Base-by-base conservation (phyloP, 768 basidiomycete genomes). In the Phlebiopsis flavidoalba region DNA sequence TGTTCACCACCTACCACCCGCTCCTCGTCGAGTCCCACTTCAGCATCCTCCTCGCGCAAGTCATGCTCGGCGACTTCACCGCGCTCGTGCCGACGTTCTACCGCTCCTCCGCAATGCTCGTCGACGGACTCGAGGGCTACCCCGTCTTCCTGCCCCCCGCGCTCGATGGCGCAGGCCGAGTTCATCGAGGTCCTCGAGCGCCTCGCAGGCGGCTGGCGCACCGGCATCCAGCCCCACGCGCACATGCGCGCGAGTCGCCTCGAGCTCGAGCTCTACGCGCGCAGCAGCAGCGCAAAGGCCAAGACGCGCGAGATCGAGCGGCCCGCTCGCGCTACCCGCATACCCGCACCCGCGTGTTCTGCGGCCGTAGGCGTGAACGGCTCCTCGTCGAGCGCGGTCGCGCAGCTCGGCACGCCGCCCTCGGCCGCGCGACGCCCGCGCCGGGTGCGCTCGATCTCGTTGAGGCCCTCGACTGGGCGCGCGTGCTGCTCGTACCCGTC, bases 151-250 rank as follows among this genome's bases (percentile, higher is more conserved):
- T 92, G 0, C 90, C 91, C 8, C 26, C 90, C 93, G 14, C 79
- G 93, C 35, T 92, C 91, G 12, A 91, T 94, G 88, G 86, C 88
- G 0, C 93, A 95, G 68, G 91, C 91, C 10, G 92, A 95, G 73
- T 94, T 93, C 65, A 76, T 92, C 60, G 93, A 95, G 72, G 79
- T 91, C 8, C 77, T 94, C 59, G 92, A 94, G 66, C 83, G 93
- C 10, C 83, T 95, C 47, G 86, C 89, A 0, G 73, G 80, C 8
- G 87, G 90, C 0, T 95, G 93, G 93, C 80, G 73, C 60, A 76
- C 76, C 21, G 91, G 90, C 7, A 71, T 81, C 12, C 80, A 83
- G 61, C 80, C 85, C 0, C 84, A 88, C 73, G 83, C 84, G 26
- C 71, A 26, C 67, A 74, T 57, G 36, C 63, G 65, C 31, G 70